phyloP scores from a whole-genome alignment of 2,329 filamentous ascomycete species.

The Exophiala bonariae region DNA sequence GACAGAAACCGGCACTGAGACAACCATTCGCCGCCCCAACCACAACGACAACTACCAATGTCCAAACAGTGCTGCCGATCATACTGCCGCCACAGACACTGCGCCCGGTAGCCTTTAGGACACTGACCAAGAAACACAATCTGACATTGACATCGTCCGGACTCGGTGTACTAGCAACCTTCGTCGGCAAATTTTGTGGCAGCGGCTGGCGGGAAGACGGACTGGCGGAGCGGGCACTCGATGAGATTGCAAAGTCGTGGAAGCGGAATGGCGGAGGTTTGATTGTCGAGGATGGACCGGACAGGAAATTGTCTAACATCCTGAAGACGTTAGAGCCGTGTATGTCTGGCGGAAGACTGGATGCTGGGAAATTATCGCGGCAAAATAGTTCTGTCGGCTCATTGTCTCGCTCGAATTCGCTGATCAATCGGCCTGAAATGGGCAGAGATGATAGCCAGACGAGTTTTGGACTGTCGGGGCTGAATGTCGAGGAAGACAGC shows the following conservation, averaged over 20 bases:
- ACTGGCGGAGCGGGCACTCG: constrained; percentile 84
- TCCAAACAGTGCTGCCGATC: constrained; percentile 75
- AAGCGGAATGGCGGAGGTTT: constrained; percentile 85
- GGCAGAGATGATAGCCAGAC: constrained; percentile 62
- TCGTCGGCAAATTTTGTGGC: constrained; percentile 91
- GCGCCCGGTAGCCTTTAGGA: constrained; percentile 87
- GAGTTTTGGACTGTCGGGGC: constrained; percentile 60
- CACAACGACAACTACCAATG: constrained; percentile 49
- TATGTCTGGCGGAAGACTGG: constrained; percentile 74
- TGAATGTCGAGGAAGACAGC: constrained; percentile 49
- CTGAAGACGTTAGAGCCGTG: constrained; percentile 80
- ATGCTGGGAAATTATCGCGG: constrained; percentile 50
- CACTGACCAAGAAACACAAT: constrained; percentile 96
- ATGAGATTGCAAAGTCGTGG: constrained; percentile 89
- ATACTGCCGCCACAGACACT: constrained; percentile 83
- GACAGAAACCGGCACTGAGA: constrained; percentile 42
- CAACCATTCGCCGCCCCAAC: constrained; percentile 34
- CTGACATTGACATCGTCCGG: constrained; percentile 87
- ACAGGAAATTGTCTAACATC: constrained; percentile 73
- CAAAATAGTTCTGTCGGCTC: constrained; percentile 40
- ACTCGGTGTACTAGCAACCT: constrained; percentile 78
- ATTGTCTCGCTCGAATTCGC: constrained; percentile 63
- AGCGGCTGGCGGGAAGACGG: constrained; percentile 96
- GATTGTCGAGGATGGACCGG: constrained; percentile 80
- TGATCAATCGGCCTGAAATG: constrained; percentile 33